A percentile compares a stretch with the other conserved stretches of the same genome.
phyloP scores from a whole-genome alignment of 768 basidiomycete genomes.

The Pleurotus cornucopiae region DNA sequence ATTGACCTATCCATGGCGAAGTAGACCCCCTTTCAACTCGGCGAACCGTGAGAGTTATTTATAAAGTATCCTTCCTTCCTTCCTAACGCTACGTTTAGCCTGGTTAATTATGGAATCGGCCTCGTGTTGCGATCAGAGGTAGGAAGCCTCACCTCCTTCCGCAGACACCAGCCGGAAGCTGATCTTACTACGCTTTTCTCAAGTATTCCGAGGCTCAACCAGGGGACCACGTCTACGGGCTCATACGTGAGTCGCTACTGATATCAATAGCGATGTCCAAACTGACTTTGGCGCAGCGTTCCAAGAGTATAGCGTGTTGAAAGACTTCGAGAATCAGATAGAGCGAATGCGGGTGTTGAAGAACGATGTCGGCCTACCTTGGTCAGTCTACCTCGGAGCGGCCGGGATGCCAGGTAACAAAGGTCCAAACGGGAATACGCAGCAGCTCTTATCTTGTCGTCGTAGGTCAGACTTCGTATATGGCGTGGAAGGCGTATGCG shows the following conservation, averaged over 20 bases:
- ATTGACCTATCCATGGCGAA: not conserved
- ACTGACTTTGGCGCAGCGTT: not conserved
- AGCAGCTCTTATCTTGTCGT: too few species aligned
- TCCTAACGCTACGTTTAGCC: constrained; percentile 3
- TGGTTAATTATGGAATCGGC: constrained; percentile 14
- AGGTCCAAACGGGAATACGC: not conserved
- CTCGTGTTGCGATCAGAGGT: constrained; percentile 13
- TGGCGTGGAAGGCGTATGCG: constrained; percentile 15
- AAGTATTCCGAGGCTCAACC: constrained; percentile 10
- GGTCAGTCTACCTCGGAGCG: constrained; percentile 31
- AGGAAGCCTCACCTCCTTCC: not conserved
- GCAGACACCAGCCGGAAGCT: not conserved
- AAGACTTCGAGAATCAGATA: constrained; percentile 4
- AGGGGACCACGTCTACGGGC: constrained; percentile 24
- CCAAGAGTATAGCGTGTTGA: constrained; percentile 10
- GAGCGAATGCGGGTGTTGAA: constrained; percentile 17
- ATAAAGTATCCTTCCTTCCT: not conserved
- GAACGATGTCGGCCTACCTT: constrained; percentile 31
- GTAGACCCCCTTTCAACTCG: constrained; percentile 2
- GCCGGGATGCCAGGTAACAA: constrained; percentile 21
- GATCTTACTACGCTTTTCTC: not conserved
- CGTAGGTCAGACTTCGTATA: constrained; percentile 12
- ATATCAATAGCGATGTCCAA: too few species aligned
- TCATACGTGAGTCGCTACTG: not conserved
- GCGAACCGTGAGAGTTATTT: constrained; percentile 10